phyloP scores from a whole-genome alignment of 1,139 yeast genomes.

The Hyphopichia pseudoburtonii region DNA sequence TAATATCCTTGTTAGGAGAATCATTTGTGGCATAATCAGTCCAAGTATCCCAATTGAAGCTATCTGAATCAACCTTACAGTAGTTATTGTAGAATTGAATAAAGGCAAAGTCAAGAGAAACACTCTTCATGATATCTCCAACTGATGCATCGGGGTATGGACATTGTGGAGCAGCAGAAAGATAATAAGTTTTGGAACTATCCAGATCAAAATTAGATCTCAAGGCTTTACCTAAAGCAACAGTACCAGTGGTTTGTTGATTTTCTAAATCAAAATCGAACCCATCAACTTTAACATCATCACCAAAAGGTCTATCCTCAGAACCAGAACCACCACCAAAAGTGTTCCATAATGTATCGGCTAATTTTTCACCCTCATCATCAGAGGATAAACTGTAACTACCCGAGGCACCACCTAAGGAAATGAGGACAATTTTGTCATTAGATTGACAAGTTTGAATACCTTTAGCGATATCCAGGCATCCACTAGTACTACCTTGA shows the following conservation, averaged over 20 bases:
- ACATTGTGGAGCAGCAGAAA: constrained; percentile 96
- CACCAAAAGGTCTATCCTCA: constrained; percentile 71
- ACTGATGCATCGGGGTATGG: constrained; percentile 86
- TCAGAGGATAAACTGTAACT: constrained; percentile 70
- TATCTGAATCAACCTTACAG: constrained; percentile 57
- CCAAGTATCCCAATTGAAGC: constrained; percentile 90
- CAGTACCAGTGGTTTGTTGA: constrained; percentile 52
- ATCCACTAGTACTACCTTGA: constrained; percentile 16
- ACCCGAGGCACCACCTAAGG: constrained; percentile 89
- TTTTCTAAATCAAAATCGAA: constrained; percentile 49
- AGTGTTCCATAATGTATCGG: constrained; percentile 75
- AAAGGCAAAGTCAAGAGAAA: constrained; percentile 79
- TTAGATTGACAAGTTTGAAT: constrained; percentile 76
- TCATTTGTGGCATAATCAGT: constrained; percentile 56
- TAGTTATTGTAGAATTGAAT: constrained; percentile 93
- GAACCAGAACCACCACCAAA: constrained; percentile 73
- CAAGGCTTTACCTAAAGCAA: constrained; percentile 60
- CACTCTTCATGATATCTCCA: constrained; percentile 61
- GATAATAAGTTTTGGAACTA: constrained; percentile 61
- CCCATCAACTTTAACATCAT: constrained; percentile 41
- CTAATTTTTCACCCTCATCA: constrained; percentile 64
- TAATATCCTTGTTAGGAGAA: constrained; percentile 69
- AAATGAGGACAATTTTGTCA: constrained; percentile 77
- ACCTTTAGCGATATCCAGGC: constrained; percentile 68
- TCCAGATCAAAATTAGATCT: constrained; percentile 57